phyloP scores from a whole-genome alignment of 768 basidiomycete genomes.

The Macrolepiota dolichaula region DNA sequence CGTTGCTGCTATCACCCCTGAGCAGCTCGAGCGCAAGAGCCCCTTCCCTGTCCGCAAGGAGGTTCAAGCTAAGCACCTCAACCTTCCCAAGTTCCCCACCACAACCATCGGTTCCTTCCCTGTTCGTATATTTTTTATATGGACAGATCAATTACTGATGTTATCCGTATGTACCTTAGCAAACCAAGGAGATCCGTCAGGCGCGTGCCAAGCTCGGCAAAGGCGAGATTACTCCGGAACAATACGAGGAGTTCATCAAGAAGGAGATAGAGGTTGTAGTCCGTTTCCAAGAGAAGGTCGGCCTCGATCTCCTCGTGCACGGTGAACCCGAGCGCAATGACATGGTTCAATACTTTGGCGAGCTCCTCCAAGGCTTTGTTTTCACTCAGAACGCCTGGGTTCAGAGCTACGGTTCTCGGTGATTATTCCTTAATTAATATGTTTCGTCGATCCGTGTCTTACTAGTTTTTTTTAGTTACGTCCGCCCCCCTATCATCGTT shows the following conservation, averaged over 20 bases:
- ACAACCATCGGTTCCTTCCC: conserved; percentile 99
- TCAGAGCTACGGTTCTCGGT: conserved; percentile 98
- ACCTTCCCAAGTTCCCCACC: conserved; percentile 96
- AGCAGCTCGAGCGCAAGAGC: conserved; percentile 83
- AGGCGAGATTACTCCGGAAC: conserved; percentile 75
- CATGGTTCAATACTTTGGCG: conserved; percentile 99
- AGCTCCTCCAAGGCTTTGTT: conserved; percentile 90
- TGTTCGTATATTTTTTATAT: conserved; percentile 35
- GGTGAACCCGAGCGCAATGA: conserved; percentile 99
- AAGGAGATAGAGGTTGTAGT: conserved; percentile 94
- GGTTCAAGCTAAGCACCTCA: conserved; percentile 83
- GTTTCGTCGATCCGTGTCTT: background rate
- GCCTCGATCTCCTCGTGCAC: conserved; percentile 95
- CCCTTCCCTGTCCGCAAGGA: conserved; percentile 86
- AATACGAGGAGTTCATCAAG: conserved; percentile 98
- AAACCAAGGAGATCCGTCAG: conserved; percentile 98
- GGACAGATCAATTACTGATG: conserved; percentile 8
- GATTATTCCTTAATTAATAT: conserved; percentile 21
- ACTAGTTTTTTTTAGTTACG: conserved; percentile 54
- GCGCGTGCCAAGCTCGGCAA: conserved; percentile 96
- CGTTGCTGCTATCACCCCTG: conserved; percentile 85
- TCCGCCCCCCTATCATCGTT: conserved; percentile 97
- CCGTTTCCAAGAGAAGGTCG: conserved; percentile 94
- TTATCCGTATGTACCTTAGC: conserved; percentile 39
- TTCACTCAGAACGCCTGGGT: conserved; percentile 99